Conservation (phyloP, 2,329 filamentous ascomycete species). For the Paraphoma sp. region DNA sequence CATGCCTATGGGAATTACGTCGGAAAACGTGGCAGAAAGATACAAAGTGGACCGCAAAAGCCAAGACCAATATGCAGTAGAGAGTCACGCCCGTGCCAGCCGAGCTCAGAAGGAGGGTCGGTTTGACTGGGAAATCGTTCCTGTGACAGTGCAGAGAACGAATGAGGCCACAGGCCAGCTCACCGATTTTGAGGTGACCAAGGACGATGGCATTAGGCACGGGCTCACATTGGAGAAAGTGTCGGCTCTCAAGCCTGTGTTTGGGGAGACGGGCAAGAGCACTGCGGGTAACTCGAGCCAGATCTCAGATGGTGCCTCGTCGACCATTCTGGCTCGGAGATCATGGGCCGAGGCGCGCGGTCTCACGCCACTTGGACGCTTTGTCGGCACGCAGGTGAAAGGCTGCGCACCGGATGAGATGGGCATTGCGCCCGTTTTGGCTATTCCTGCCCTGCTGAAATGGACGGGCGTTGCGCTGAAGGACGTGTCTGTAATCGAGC, state of each 20-base stretch:
- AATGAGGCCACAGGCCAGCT: constrained; percentile 71
- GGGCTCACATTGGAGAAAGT: constrained; percentile 85
- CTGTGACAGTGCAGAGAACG: constrained; percentile 80
- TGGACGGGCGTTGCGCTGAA: constrained; percentile 78
- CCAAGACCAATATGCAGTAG: constrained; percentile 86
- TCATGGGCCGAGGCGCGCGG: constrained; percentile 84
- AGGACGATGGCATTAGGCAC: constrained; percentile 88
- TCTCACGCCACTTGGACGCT: constrained; percentile 91
- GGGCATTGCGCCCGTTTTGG: constrained; percentile 82
- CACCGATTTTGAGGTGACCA: constrained; percentile 76
- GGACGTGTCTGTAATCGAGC: constrained; percentile 87
- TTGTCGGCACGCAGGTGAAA: constrained; percentile 87
- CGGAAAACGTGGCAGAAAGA: constrained; percentile 90
- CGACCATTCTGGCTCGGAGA: constrained; percentile 89
- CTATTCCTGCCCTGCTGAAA: constrained; percentile 79
- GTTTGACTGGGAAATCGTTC: constrained; percentile 92
- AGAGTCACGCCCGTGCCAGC: constrained; percentile 87
- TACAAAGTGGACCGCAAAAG: constrained; percentile 79
- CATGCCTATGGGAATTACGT: constrained; percentile 98
- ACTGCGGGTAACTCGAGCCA: constrained; percentile 87
- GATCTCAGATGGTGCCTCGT: constrained; percentile 91
- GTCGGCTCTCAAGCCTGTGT: constrained; percentile 84
- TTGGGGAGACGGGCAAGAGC: constrained; percentile 85
- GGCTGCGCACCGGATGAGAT: constrained; percentile 93
- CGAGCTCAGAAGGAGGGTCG: constrained; percentile 84